These are phyloP conservation scores for Ceratobasidium sp. DNA, from an alignment of 1,284 basidiomycete genomes.

Conservation along the genomic window DNA sequence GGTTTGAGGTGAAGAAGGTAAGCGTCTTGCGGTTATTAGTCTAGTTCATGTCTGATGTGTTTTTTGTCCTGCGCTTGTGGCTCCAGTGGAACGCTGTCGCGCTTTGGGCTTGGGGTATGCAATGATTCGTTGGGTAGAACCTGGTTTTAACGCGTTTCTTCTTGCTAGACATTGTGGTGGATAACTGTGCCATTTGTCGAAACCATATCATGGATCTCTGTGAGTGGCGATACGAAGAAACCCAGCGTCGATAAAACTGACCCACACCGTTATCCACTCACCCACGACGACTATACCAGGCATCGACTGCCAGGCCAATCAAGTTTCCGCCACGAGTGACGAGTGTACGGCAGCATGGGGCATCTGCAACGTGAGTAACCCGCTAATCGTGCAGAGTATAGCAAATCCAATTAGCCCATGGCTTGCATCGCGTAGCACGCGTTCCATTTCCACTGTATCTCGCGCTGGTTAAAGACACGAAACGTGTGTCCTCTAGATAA, in stretches of 20 bases:
- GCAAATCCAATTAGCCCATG: not conserved
- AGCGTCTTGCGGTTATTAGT: slow-evolving; percentile 46
- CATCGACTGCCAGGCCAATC: slow-evolving; percentile 99
- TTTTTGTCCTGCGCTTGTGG: not conserved
- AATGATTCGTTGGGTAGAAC: not conserved
- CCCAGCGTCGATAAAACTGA: not conserved
- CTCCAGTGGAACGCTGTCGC: slow-evolving; percentile 94
- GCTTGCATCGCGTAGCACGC: slow-evolving; percentile 77
- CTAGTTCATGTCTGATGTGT: not conserved
- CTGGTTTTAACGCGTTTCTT: slow-evolving; percentile 30
- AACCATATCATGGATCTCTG: slow-evolving; percentile 99
- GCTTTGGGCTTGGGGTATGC: slow-evolving; percentile 94
- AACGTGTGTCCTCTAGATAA: slow-evolving; percentile 99
- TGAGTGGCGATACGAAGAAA: slow-evolving; percentile 60
- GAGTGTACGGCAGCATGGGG: slow-evolving; percentile 99
- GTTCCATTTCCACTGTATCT: slow-evolving; percentile 99
- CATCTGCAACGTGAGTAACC: slow-evolving; percentile 89
- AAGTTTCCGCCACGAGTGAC: slow-evolving; percentile 94
- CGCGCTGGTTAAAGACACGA: slow-evolving; percentile 98
- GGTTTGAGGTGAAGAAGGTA: slow-evolving; percentile 98
- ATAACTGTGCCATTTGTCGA: slow-evolving; percentile 96
- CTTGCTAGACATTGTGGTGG: slow-evolving; percentile 87
- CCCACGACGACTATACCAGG: slow-evolving; percentile 64
- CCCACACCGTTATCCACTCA: slow-evolving; percentile 35
- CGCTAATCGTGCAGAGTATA: slow-evolving; percentile 17